phyloP scores from a whole-genome alignment of 176 grass and related monocot genomes.

The Tillandsia leiboldiana region DNA sequence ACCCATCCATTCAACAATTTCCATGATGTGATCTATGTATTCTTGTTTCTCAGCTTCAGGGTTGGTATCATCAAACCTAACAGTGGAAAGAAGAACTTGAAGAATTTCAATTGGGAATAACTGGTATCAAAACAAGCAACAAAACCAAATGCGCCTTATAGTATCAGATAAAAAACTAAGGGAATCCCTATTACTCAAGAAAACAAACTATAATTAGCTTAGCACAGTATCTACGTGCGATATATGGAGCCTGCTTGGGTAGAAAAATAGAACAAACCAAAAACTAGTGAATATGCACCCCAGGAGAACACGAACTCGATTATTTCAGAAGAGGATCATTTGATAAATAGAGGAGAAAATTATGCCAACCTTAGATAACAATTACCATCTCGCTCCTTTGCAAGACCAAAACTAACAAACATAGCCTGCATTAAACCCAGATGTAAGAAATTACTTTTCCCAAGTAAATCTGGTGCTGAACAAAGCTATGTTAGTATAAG shows the following conservation, averaged over 20 bases:
- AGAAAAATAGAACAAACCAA: neutral
- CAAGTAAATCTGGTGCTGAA: constrained; percentile 15
- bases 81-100: too few species aligned
- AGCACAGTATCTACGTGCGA: too few species aligned
- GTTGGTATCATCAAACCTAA: constrained; percentile 98
- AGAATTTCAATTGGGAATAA: too few species aligned
- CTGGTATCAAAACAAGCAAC: too few species aligned
- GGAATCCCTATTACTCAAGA: too few species aligned
- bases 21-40: constrained; percentile 93
- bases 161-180: too few species aligned
- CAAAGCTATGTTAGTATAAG: constrained; percentile 2
- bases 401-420: constrained; percentile 98
- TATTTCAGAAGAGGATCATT: neutral
- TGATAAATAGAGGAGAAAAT: neutral
- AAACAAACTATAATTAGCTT: too few species aligned
- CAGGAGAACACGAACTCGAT: neutral
- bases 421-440: constrained; percentile 65
- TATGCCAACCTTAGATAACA: constrained; percentile 79
- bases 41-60: constrained; percentile 97
- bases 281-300: neutral
- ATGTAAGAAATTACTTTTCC: constrained; percentile 25
- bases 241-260: too few species aligned
- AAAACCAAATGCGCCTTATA: too few species aligned
- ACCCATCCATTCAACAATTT: constrained; percentile 87
- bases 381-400: constrained; percentile 78